Evolutionary conservation across 1,139 yeast species (phyloP), one percentile per base, ranked within the genome.

Genomic region (Maudiozyma humilis): DNA sequence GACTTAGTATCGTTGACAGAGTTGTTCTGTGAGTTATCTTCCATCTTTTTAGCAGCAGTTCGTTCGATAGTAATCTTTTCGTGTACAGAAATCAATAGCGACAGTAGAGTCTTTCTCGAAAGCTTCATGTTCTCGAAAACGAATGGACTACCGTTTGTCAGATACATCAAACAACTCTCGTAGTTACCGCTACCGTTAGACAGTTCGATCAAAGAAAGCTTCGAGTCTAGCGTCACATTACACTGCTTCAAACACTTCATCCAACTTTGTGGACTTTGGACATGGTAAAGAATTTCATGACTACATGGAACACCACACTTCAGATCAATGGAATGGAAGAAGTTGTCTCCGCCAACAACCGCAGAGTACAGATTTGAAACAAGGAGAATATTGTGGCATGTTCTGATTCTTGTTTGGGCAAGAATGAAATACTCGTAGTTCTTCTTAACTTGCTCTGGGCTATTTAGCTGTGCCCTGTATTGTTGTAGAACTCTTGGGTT

Each of bases 391-490:
- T 82, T 82, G 55, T 85, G 93, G 56, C 89, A 75, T 0, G 96
- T 86, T 56, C 96, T 73, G 44, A 88, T 85, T 54, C 96, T 73
- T 34, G 91, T 79, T 65, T 89, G 96, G 0, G 88, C 84, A 58
- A 75, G 68, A 32, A 87, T 71, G 56, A 88, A 89, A 62, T 85
- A 85, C 45, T 82, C 79, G 69, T 79, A 84, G 55, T 79, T 78
- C 38, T 73, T 72, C 45, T 73, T 72, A 33, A 73, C 53, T 32
- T 68, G 63, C 15, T 61, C 63, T 5, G 69, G 66, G 2, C 65
- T 60, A 25, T 61, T 56, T 30, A 59, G 59, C 25, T 62, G 51
- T 41, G 54, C 51, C 51, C 60, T 36, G 53, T 61, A 45, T 50
- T 63, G 55, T 52, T 63, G 65, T 29, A 68, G 63, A 34, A 57